Percentiles rank a stretch among this genome's conserved stretches.
Conservation (phyloP, 805 yeast genomes). For the Zygoascus ofunaensis region DNA sequence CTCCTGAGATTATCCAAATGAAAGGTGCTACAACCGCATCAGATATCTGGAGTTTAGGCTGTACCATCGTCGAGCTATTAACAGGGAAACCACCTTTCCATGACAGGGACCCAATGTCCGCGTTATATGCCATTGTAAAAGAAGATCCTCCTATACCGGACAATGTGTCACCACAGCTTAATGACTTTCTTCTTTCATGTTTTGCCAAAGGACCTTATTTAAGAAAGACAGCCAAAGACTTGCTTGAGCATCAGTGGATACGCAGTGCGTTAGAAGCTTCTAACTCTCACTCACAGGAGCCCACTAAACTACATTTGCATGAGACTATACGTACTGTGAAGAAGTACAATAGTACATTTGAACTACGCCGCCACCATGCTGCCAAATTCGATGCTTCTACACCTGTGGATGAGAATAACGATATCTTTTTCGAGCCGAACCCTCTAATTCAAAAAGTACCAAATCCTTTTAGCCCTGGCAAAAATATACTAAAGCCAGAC, state of each 20-base stretch:
- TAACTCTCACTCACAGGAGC: not conserved
- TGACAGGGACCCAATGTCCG: conserved; percentile 65
- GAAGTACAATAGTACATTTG: not conserved
- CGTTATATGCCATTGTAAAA: conserved; percentile 68
- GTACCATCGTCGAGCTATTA: conserved; percentile 81
- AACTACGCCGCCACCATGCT: too few relatives aligned
- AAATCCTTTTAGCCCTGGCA: not conserved
- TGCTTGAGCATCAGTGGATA: conserved; percentile 59
- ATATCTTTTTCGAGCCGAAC: not conserved
- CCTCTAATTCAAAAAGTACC: not conserved
- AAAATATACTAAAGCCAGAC: not conserved
- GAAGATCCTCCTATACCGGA: conserved; percentile 62
- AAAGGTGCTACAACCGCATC: conserved; percentile 83
- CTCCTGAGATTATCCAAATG: conserved; percentile 84
- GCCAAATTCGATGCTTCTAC: not conserved
- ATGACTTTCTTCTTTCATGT: conserved; percentile 57
- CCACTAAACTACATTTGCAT: not conserved
- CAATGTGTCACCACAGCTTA: conserved; percentile 31
- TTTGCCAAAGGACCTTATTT: conserved; percentile 59
- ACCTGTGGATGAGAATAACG: not conserved
- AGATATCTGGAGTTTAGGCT: conserved; percentile 81
- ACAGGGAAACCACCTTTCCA: conserved; percentile 86
- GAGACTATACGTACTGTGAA: not conserved
- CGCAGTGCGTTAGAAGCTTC: not conserved
- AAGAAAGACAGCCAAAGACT: conserved; percentile 46